A percentile compares a stretch with the other conserved stretches of the same genome.
Evolutionary conservation across 2,329 filamentous ascomycete genomes (phyloP).

Genomic region (Mariannaea sp.): DNA sequence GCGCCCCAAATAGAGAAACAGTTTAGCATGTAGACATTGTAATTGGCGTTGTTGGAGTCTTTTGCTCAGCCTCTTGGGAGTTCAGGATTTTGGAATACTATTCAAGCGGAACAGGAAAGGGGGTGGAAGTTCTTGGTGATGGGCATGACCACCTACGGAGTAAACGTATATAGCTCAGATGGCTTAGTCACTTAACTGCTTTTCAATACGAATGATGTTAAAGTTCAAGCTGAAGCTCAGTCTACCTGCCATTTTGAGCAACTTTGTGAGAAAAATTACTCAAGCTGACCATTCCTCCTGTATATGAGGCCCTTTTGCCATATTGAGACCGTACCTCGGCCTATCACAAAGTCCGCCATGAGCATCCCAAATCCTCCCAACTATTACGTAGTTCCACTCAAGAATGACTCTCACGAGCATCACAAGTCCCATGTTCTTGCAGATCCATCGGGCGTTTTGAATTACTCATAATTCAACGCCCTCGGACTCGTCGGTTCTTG

Average conservation of each 20-base stretch:
- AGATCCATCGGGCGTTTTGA: neutral
- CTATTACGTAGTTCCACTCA: too few species aligned
- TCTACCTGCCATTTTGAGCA: neutral
- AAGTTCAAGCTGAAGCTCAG: neutral
- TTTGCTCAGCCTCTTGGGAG: slow-evolving; percentile 21
- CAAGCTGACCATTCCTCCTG: neutral
- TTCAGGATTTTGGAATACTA: slow-evolving; percentile 8
- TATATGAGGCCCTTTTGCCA: neutral
- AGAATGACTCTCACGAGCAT: neutral
- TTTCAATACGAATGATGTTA: slow-evolving; percentile 1
- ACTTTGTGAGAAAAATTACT: neutral
- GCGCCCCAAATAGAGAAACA: slow-evolving; percentile 8
- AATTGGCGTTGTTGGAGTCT: slow-evolving; percentile 35
- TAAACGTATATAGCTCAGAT: slow-evolving; percentile 13
- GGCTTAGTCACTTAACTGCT: slow-evolving; percentile 11
- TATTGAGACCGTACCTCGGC: neutral
- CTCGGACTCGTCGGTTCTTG: neutral
- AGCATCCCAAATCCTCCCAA: neutral
- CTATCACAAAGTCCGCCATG: neutral
- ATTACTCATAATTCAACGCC: slow-evolving; percentile 1
- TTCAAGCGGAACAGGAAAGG: neutral
- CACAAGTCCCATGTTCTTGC: neutral
- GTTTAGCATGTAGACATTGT: slow-evolving; percentile 6
- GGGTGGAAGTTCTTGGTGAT: too few species aligned
- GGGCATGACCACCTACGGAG: too few species aligned